Conservation (phyloP, 1,284 basidiomycete species). For the Sanghuangporus baumii region DNA sequence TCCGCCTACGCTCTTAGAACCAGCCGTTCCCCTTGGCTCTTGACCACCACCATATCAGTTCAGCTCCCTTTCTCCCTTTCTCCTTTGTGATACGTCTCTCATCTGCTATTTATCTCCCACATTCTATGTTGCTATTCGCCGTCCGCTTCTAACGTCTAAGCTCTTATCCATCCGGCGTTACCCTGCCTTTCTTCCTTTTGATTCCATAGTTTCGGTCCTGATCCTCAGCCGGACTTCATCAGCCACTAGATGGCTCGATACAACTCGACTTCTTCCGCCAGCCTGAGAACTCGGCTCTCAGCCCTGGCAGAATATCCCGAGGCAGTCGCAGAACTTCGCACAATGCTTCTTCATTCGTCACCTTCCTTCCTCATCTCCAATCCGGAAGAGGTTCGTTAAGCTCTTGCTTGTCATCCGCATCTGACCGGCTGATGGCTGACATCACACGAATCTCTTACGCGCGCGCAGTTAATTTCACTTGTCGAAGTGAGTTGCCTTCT, state of each 20-base stretch:
- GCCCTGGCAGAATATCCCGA: slow-evolving; percentile 7
- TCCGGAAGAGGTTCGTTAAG: slow-evolving; percentile 11
- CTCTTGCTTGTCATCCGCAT: neutral
- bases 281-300: slow-evolving; percentile 9
- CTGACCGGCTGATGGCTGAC: slow-evolving; percentile 8
- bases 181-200: neutral
- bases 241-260: slow-evolving; percentile 5
- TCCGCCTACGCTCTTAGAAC: slow-evolving; percentile 6
- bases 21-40: slow-evolving; percentile 4
- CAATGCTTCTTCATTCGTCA: slow-evolving; percentile 10
- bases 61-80: neutral
- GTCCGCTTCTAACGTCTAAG: neutral
- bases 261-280: neutral
- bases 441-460: slow-evolving; percentile 2
- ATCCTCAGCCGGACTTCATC: neutral
- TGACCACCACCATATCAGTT: slow-evolving; percentile 12
- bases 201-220: neutral
- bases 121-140: neutral
- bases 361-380: slow-evolving; percentile 12
- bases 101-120: neutral
- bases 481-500: slow-evolving; percentile 15
- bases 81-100: neutral
- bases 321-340: slow-evolving; percentile 9
- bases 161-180: neutral
- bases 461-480: slow-evolving; percentile 13